Conservation (phyloP, 2,329 filamentous ascomycete species). For the Raffaelea deltoideospora region DNA sequence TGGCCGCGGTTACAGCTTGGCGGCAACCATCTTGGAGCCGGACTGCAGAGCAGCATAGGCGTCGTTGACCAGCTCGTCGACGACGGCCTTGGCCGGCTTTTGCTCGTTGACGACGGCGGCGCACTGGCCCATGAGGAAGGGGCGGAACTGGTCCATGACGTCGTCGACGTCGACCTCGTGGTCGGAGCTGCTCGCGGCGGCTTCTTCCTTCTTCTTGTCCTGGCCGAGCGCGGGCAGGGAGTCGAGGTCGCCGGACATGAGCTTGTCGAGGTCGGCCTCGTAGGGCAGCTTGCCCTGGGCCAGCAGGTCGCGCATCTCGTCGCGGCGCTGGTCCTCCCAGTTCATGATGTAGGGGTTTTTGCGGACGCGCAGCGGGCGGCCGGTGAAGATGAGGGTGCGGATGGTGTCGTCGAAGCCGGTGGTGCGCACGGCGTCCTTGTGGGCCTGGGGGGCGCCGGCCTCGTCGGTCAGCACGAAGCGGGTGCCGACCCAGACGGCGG, state of each 20-base stretch:
- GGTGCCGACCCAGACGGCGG: constrained; percentile 91
- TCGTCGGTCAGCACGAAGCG: constrained; percentile 89
- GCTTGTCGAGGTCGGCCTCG: constrained; percentile 81
- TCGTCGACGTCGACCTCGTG: constrained; percentile 60
- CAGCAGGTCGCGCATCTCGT: constrained; percentile 87
- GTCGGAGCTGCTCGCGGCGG: constrained; percentile 46
- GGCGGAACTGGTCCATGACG: constrained; percentile 77
- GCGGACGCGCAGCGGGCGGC: constrained; percentile 82
- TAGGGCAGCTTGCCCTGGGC: constrained; percentile 82
- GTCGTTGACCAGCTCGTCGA: constrained; percentile 84
- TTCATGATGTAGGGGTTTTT: constrained; percentile 87
- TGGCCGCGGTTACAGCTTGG: constrained; percentile 52
- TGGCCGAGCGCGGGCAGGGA: constrained; percentile 41
- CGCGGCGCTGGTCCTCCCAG: constrained; percentile 84
- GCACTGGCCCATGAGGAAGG: constrained; percentile 93
- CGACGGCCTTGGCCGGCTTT: constrained; percentile 78
- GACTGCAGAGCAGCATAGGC: constrained; percentile 56
- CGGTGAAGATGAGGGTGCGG: constrained; percentile 96
- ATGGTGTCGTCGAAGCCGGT: constrained; percentile 90
- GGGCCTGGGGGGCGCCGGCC: constrained; percentile 80
- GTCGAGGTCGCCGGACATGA: constrained; percentile 47
- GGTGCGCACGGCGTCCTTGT: constrained; percentile 91
- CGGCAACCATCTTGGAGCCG: constrained; percentile 48
- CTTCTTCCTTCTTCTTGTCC: constrained; percentile 49
- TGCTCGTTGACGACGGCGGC: constrained; percentile 86